Evolutionary conservation across 176 grass and related monocot genomes (phyloP), one percentile per base, ranked within the genome.

Genomic region (Calamus simplicifolius): DNA sequence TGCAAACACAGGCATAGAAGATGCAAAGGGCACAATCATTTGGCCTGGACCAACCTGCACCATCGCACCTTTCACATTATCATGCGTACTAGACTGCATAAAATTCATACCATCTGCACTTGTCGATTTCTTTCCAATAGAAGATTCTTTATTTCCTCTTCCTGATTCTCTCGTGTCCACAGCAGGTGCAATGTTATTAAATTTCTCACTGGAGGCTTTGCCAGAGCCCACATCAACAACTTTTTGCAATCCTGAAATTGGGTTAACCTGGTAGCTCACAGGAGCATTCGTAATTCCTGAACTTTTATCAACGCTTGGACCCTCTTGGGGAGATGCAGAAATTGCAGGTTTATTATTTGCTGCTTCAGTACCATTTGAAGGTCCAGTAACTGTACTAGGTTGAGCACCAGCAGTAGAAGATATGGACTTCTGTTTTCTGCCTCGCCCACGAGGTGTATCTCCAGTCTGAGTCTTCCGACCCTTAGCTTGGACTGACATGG

Each of bases 361-460:
- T 66, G 29, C 53, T 49, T 70, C 79, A 59, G 62, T 73, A 60
- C 38, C 71, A 68, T 51, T 38, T 65, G 71, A 25, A 69, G 58
- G 75, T 57, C 49, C 73, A 63, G 75, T 54, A 50, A 69, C 49
- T 25, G 58, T 8, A 79, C 25, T 66, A 64, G 61, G 18, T 79
- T 75, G 68, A 56, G 51, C 57, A 62, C 27, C 56, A 77, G 62
- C 57, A 73, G 50, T 57, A 49, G 66, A 75, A 23, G 54, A 19
- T 28, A 80, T 7, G 75, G 71, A 73, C 69, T 90, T 90, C 5
- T 73, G 78, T 56, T 82, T 90, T 62, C 82, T 79, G 17, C 87
- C 87, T 76, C 82, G 71, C 6, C 82, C 78, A 66, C 82, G 82
- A 76, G 79, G 71, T 66, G 51, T 75, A 72, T 85, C 81, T 69